phyloP scores from a whole-genome alignment of 2,329 filamentous ascomycete genomes.

The Paramyrothecium roridum region DNA sequence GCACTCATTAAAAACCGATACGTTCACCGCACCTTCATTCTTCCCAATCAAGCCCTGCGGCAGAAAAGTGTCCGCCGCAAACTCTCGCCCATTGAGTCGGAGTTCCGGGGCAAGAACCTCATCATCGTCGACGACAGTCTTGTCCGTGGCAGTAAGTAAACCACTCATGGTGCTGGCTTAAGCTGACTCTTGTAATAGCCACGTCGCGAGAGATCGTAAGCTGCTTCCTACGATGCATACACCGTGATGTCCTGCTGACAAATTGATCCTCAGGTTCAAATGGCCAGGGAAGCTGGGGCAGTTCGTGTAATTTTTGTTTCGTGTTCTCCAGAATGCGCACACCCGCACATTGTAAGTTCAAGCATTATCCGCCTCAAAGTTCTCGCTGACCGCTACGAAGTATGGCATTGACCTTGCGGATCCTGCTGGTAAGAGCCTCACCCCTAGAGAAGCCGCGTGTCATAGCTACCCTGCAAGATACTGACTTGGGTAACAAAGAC shows the following conservation, averaged over 20 bases:
- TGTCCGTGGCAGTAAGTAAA: slow-evolving; percentile 58
- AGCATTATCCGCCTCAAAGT: not conserved
- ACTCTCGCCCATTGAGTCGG: slow-evolving; percentile 79
- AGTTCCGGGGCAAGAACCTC: slow-evolving; percentile 79
- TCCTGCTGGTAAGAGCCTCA: slow-evolving; percentile 23
- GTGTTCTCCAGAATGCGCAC: slow-evolving; percentile 77
- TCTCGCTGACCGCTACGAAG: slow-evolving; percentile 9
- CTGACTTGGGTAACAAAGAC: slow-evolving; percentile 18
- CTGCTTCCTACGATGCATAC: slow-evolving; percentile 11
- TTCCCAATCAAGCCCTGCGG: slow-evolving; percentile 70
- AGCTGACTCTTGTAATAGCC: not conserved
- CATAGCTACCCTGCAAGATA: not conserved
- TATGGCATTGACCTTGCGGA: slow-evolving; percentile 47
- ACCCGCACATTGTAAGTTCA: slow-evolving; percentile 77
- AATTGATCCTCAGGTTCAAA: slow-evolving; percentile 34
- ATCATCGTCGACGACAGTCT: slow-evolving; percentile 87
- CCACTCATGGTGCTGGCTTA: no score
- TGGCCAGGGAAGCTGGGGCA: slow-evolving; percentile 82
- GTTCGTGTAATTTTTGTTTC: slow-evolving; percentile 79
- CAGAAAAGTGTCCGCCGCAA: slow-evolving; percentile 88
- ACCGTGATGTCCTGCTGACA: not conserved
- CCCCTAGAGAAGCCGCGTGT: not conserved
- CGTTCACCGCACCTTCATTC: slow-evolving; percentile 81
- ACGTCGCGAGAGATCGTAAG: slow-evolving; percentile 68
- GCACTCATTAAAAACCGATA: slow-evolving; percentile 90